Evolutionary conservation across 164 flowering plant genomes (phyloP), one percentile per base, ranked within the genome.

Genomic region (Umbilicus rupestris): DNA sequence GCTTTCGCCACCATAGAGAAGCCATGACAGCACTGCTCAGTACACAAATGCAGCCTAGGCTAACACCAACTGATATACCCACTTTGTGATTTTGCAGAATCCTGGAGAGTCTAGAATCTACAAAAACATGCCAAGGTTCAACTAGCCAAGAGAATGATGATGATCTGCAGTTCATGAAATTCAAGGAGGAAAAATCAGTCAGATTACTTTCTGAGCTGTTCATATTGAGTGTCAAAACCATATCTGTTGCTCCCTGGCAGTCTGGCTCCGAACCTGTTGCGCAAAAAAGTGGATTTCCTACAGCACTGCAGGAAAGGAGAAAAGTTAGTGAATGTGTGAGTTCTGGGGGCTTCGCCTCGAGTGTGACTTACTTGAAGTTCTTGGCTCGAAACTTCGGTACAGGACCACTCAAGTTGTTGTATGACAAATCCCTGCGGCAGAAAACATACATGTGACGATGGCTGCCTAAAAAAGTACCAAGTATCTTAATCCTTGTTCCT

Each of bases 391-490:
- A 79, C 68, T 76, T 85, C 10, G 97, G 92, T 3, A 94, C 80
- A 30, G 99, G 99, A 24, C 96, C 97, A 75, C 84, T 89, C 71
- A 94, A 74, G 73, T 94, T 91, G 73, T 94, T 94, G 80, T 73
- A 91, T 20, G 99, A 91, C 76, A 95, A 80, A 52, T 95, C 99
- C 72, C 97, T 92, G 86, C 28, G 66, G 70, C 39, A 15, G 45
- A 66, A 14, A 62, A 62, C 49, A 62, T 28, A 63, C 17, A 14
- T 50, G 52, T 42, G 12, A 47, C n/a, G 52, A 47, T 60, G 52
- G 5, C 8, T 19, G 3, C 24, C 65, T 46, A 62, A 67, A 63
- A 69, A 50, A 24, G 22, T 60, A 60, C 49, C 31, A 20, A 33
- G 22, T 47, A 19, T 17, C 8, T 10, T 47, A 4, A 16, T 47